Base-by-base conservation (phyloP, 1,284 basidiomycete genomes). In the Mycena citricolor region DNA sequence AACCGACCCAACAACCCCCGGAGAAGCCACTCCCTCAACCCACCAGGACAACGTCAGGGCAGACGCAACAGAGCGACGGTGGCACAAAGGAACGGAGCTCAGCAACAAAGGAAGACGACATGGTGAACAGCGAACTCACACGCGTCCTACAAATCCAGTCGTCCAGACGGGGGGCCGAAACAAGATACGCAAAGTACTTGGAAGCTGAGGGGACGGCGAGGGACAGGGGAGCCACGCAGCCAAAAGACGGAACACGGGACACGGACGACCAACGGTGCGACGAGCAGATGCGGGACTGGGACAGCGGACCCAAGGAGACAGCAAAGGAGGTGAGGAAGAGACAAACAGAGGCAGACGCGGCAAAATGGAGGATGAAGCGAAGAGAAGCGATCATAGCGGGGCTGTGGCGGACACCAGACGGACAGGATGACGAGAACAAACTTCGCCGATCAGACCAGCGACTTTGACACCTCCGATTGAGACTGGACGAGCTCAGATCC, bases 151-250 rank as follows among this genome's bases (percentile, higher is more conserved):
- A 36, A 12, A 16, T 36, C 0, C 13, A 19, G 25, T 7, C 39
- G n/a, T n/a, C n/a, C n/a, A n/a, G n/a, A 36, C 45, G 39, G 0
- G 41, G 45, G 45, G 29, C 39, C 3, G 45, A 47, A 8, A 33
- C 35, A 1, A 17, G 33, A 7, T 47, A 42, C 14, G 40, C 46
- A 22, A 42, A 34, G 25, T 47, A 47, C 46, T 36, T 47, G 21
- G 13, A 19, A 3, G 25, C 43, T 8, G 46, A 42, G 4, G 5
- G n/a, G n/a, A n/a, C n/a, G n/a, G n/a, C n/a, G n/a, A n/a, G n/a
- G n/a, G n/a, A n/a, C n/a, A n/a, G n/a, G n/a, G n/a, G n/a, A n/a
- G 5, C 2, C 12, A 5, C 8, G 2, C 32, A 22, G 4, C 10
- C 4, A 17, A 17, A 35, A 20, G n/a, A 4, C n/a, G 2, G 13